Conservation (phyloP, 768 basidiomycete species). For the Calocera cornea region DNA sequence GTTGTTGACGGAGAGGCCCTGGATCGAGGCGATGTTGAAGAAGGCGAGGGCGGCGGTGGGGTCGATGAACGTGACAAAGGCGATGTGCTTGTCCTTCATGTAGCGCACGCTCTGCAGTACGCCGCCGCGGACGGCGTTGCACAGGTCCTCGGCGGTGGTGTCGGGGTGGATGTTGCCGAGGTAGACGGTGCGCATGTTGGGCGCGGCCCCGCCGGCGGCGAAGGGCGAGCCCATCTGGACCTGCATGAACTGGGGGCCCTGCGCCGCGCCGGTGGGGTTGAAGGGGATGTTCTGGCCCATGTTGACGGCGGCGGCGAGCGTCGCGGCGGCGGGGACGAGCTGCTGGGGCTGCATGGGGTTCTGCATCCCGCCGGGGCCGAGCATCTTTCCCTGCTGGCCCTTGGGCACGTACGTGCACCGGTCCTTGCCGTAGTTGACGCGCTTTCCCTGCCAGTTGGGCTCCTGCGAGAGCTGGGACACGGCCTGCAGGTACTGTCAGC, state of each 20-base stretch:
- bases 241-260: conserved; percentile 25
- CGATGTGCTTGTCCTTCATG: conserved; percentile 95
- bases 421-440: conserved; percentile 97
- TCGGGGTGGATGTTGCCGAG: conserved; percentile 95
- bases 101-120: conserved; percentile 89
- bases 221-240: conserved; percentile 22
- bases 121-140: conserved; percentile 93
- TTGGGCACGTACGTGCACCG: conserved; percentile 96
- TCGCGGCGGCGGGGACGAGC: conserved; percentile 20
- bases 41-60: conserved; percentile 86
- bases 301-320: conserved; percentile 9
- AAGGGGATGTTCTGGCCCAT: conserved; percentile 7
- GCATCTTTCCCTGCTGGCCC: conserved; percentile 58
- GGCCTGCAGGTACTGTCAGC: conserved; percentile 39
- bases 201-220: conserved; percentile 29
- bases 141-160: conserved; percentile 85
- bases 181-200: conserved; percentile 78
- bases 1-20: conserved; percentile 83
- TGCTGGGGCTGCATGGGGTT: conserved; percentile 20
- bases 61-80: conserved; percentile 94
- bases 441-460: conserved; percentile 86
- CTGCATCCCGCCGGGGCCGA: conserved; percentile 11
- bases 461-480: conserved; percentile 87
- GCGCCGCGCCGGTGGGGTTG: conserved; percentile 22
- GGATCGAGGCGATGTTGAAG: conserved; percentile 80